Evolutionary conservation across 2,329 filamentous ascomycete species (phyloP), one percentile per base, ranked within the genome.

Genomic region (Cryphonectria radicalis): DNA sequence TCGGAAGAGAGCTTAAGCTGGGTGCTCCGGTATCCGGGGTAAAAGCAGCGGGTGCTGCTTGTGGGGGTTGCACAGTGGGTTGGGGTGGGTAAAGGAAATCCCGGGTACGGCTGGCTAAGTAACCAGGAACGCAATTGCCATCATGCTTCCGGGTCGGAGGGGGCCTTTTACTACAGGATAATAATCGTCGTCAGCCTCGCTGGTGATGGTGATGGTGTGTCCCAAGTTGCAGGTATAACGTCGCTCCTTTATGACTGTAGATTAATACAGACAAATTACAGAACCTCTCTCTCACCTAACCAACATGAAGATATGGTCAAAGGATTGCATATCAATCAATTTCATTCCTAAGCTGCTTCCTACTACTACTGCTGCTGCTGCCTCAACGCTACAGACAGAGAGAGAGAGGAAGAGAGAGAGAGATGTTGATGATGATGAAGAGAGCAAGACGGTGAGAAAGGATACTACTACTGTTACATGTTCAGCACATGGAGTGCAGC

Each of bases 1-100:
- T 67, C 66, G 66, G 67, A 68, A 68, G 63, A 68, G 67, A 68
- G 59, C 67, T 68, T 68, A 68, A 62, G 67, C 67, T 53, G 13
- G 17, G 8, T 4, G 4, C 43, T 42, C 28, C 28, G 4, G 19
- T 60, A 37, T 63, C 67, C 28, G 67, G 43, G 67, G 67, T 68
- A 63, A 5, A 68, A 59, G 59, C 63, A 40, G 37, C 67, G 32
- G 43, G 46, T 50, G 10, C 46, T 35, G 19, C 14, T 6, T n/a
- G 62, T 42, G 62, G 62, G 62, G 62, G 37, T 10, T 22, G 37
- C 25, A 59, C 11, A 59, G 28, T 59, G 4, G 32, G n/a, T 28
- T 17, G 22, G 42, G 37, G 42, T 43, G 67, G 67, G 32, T 63
- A 57, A 68, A 63, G 60, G 67, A 65, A 65, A 65, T 50, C 63